Percentiles rank a stretch among this genome's conserved stretches.
These are phyloP conservation scores for Saccharum spontaneum DNA, from an alignment of 176 grass and related monocot species.

Conservation along the genomic window DNA sequence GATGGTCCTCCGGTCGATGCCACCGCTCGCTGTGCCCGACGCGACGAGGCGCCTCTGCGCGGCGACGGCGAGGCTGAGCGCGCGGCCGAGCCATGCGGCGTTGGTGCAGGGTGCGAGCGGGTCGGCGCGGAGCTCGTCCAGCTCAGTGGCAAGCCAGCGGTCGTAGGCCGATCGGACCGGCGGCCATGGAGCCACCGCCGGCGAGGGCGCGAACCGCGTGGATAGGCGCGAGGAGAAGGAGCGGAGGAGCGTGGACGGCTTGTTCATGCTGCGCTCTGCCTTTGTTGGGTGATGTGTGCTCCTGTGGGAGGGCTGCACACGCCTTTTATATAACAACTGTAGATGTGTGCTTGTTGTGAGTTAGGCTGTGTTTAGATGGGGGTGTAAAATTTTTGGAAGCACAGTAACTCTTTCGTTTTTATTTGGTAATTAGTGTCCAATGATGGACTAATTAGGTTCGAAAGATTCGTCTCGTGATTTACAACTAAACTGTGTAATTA, in stretches of 20 bases:
- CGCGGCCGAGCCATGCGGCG: conserved; percentile 60
- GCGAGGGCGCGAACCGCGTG: conserved; percentile 26
- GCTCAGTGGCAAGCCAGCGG: conserved; percentile 77
- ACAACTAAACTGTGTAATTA: too few species aligned
- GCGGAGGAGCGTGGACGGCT: conserved; percentile 63
- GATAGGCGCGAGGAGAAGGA: conserved; percentile 61
- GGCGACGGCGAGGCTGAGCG: conserved; percentile 45
- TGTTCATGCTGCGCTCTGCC: conserved; percentile 48
- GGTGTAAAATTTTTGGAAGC: too few species aligned
- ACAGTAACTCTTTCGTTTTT: too few species aligned
- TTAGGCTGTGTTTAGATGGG: too few species aligned
- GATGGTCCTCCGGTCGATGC: conserved; percentile 37
- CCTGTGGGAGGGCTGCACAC: background rate
- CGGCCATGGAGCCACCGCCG: conserved; percentile 66
- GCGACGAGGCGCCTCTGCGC: conserved; percentile 41
- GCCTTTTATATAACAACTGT: conserved; percentile 14
- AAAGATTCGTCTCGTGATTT: too few species aligned
- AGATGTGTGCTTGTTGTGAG: too few species aligned
- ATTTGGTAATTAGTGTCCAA: too few species aligned
- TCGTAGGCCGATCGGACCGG: conserved; percentile 69
- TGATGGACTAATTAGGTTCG: too few species aligned
- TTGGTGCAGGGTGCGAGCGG: conserved; percentile 39
- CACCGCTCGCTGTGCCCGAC: background rate
- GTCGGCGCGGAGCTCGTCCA: conserved; percentile 59
- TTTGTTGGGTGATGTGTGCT: conserved; percentile 3